Percentiles rank a stretch among this genome's conserved stretches.
Conservation (phyloP, 805 yeast species). For the Saccharomycopsis schoenii region DNA sequence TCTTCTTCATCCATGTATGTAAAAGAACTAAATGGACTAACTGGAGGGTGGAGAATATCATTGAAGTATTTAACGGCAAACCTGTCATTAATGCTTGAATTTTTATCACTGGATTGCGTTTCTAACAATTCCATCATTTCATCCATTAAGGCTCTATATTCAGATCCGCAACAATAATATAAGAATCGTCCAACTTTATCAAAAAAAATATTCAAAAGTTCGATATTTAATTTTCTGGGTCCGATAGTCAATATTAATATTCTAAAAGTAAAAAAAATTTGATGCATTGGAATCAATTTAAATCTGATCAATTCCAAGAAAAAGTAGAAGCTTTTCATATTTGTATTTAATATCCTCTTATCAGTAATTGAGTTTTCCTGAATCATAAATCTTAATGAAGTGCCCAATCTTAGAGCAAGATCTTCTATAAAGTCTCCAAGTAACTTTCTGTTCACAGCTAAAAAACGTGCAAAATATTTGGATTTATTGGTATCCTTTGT, state of each 20-base stretch:
- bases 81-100: conserved; percentile 43
- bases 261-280: conserved; percentile 65
- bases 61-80: conserved; percentile 35
- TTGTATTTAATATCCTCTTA: conserved; percentile 18
- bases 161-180: conserved; percentile 36
- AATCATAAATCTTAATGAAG: conserved; percentile 51
- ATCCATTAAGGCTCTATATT: conserved; percentile 47
- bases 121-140: conserved; percentile 47
- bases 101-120: conserved; percentile 37
- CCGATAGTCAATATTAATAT: conserved; percentile 42
- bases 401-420: conserved; percentile 45
- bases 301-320: conserved; percentile 73
- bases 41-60: conserved; percentile 47
- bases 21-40: conserved; percentile 27
- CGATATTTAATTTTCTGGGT: conserved; percentile 50
- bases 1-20: conserved; percentile 13
- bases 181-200: conserved; percentile 66
- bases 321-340: conserved; percentile 49
- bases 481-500: conserved; percentile 36
- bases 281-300: conserved; percentile 57
- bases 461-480: conserved; percentile 52
- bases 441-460: conserved; percentile 45
- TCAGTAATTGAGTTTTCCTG: conserved; percentile 28
- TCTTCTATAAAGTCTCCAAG: conserved; percentile 44
- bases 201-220: conserved; percentile 56